Base-by-base conservation (phyloP, 768 basidiomycete genomes). In the Kwoniella newhampshirensis region DNA sequence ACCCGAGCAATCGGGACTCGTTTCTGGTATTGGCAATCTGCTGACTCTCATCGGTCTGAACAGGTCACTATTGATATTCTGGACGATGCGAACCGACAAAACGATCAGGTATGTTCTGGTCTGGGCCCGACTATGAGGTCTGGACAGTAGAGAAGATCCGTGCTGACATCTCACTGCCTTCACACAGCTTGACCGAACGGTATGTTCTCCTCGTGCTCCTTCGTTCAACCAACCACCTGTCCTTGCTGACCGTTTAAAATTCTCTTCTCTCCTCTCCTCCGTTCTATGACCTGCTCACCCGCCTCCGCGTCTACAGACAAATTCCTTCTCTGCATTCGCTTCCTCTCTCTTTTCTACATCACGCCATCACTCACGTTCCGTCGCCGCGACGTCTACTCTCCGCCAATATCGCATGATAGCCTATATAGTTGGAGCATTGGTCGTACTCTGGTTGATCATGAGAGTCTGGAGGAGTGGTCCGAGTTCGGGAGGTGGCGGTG, bases 1-100 rank as follows among this genome's bases (percentile, higher is more conserved):
- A n/a, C n/a, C n/a, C n/a, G n/a, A n/a, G n/a, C n/a, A n/a, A n/a
- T n/a, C n/a, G n/a, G n/a, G n/a, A n/a, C n/a, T n/a, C n/a, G n/a
- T n/a, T n/a, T n/a, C n/a, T n/a, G n/a, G n/a, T n/a, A n/a, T n/a
- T n/a, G n/a, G 32, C 32, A 32, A 32, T 32, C 7, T 6, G 32
- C 32, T 32, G 13, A 32, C 13, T 32, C 32, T 32, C 7, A 13
- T 32, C 6, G 6, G 32, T 6, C 7, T 20, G 30, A 5, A 18
- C 51, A 76, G 75, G 75, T 76, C 15, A 76, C 75, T 27, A 76
- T 76, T 39, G 75, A 76, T 63, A 76, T 76, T 39, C 62, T 76
- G 26, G 71, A 74, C 26, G 75, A 76, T 54, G 68, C 73, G 21
- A 57, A 64, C n/a, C 51, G 75, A 39, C 73, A 74, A 52, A 76